phyloP scores from a whole-genome alignment of 345 rosid species.

The Syzygium aqueum region DNA sequence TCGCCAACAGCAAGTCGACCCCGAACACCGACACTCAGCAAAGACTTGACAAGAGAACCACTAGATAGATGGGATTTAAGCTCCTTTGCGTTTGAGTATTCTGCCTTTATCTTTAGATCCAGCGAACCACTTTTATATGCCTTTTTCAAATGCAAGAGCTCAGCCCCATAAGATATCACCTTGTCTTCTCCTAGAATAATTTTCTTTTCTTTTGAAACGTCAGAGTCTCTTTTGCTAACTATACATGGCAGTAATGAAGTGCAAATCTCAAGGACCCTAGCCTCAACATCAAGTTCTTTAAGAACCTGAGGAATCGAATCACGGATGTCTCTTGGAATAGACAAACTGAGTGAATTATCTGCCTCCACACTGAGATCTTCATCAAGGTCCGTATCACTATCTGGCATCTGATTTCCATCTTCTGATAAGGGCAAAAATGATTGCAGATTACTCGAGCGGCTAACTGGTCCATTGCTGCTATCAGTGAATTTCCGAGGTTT shows the following conservation, averaged over 20 bases:
- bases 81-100: conserved; percentile 88
- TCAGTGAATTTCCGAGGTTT: conserved; percentile 88
- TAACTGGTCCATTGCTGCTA: conserved; percentile 43
- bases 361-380: conserved; percentile 49
- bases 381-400: conserved; percentile 89
- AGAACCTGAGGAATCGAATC: conserved; percentile 55
- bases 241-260: conserved; percentile 67
- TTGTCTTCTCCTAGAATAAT: conserved; percentile 65
- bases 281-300: conserved; percentile 78
- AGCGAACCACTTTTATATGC: conserved; percentile 97
- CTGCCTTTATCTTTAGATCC: conserved; percentile 94
- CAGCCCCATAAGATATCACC: conserved; percentile 66
- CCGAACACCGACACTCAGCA: conserved; percentile 85
- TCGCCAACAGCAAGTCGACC: conserved; percentile 99
- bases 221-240: conserved; percentile 62
- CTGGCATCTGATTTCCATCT: conserved; percentile 76
- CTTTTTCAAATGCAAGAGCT: conserved; percentile 88
- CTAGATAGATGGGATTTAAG: conserved; percentile 75
- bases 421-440: conserved; percentile 70
- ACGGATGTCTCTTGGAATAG: conserved; percentile 66
- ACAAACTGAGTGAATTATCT: conserved; percentile 44
- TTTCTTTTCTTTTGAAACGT: conserved; percentile 60
- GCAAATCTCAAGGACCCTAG: conserved; percentile 62
- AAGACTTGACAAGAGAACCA: conserved; percentile 90
- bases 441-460: conserved; percentile 49